Conservation (phyloP, 345 rosid species). For the Physaria fendleri region DNA sequence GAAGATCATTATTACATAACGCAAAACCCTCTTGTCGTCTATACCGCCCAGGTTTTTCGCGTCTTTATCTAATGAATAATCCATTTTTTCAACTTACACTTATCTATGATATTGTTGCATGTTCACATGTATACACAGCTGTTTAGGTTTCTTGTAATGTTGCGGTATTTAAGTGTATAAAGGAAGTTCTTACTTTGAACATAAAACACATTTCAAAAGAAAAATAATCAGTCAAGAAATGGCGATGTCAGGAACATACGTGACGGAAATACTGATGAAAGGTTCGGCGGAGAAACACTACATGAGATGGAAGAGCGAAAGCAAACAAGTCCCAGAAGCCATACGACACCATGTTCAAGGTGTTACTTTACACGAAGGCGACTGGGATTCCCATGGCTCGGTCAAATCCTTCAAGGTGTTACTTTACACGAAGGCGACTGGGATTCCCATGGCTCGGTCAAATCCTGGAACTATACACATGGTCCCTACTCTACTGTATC, state of each 20-base stretch:
- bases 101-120: no score
- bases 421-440: constrained; percentile 11
- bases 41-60: background rate
- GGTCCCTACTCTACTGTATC: background rate
- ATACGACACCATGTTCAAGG: constrained; percentile 12
- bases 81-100: no score
- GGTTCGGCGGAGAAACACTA: constrained; percentile 14
- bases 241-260: constrained; percentile 22
- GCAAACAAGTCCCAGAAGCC: constrained; percentile 10
- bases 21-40: background rate
- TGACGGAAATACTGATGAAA: constrained; percentile 2
- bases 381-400: constrained; percentile 15
- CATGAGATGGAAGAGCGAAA: constrained; percentile 15
- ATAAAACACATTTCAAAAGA: background rate
- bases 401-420: constrained; percentile 5
- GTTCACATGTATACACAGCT: no score
- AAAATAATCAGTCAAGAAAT: background rate
- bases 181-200: background rate
- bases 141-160: background rate
- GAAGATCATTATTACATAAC: background rate
- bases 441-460: constrained; percentile 13
- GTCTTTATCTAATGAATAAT: background rate
- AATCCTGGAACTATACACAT: constrained; percentile 7
- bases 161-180: background rate
- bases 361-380: constrained; percentile 6